phyloP scores from a whole-genome alignment of 2,329 filamentous ascomycete species.

The Orbilia quercus region DNA sequence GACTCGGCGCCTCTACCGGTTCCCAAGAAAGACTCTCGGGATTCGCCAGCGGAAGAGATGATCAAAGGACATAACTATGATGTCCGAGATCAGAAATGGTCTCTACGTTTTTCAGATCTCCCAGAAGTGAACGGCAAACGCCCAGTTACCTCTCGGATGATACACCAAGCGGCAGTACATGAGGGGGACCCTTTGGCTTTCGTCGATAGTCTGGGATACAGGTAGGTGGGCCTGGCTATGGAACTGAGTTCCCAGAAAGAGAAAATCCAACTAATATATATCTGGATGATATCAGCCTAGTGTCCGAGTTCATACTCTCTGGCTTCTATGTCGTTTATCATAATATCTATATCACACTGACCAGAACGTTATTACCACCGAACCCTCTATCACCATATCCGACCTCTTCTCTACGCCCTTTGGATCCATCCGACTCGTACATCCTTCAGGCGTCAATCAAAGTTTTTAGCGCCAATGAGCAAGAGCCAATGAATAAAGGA shows the following conservation, averaged over 20 bases:
- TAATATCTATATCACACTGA: slow-evolving; percentile 40
- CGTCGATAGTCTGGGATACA: slow-evolving; percentile 59
- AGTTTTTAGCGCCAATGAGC: slow-evolving; percentile 58
- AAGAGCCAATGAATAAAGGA: slow-evolving; percentile 58
- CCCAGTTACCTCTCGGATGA: slow-evolving; percentile 52
- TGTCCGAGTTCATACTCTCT: slow-evolving; percentile 53
- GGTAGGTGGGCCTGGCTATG: slow-evolving; percentile 35
- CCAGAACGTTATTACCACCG: slow-evolving; percentile 23
- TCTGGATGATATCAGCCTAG: slow-evolving; percentile 38
- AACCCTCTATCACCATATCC: slow-evolving; percentile 56
- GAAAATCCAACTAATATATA: slow-evolving; percentile 42
- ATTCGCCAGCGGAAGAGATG: background rate
- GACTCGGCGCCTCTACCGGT: slow-evolving; percentile 16
- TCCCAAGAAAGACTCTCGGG: background rate
- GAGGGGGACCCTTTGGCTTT: slow-evolving; percentile 59
- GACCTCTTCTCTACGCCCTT: slow-evolving; percentile 28
- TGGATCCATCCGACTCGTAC: slow-evolving; percentile 58
- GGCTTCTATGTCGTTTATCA: slow-evolving; percentile 34
- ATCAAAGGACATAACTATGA: slow-evolving; percentile 39
- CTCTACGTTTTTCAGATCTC: slow-evolving; percentile 58
- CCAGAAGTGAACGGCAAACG: slow-evolving; percentile 59
- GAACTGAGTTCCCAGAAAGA: background rate
- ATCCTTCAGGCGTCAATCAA: slow-evolving; percentile 58
- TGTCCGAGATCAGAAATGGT: slow-evolving; percentile 58
- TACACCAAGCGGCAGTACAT: slow-evolving; percentile 45